Base-by-base conservation (phyloP, 345 rosid genomes). In the Linum trigynum region DNA sequence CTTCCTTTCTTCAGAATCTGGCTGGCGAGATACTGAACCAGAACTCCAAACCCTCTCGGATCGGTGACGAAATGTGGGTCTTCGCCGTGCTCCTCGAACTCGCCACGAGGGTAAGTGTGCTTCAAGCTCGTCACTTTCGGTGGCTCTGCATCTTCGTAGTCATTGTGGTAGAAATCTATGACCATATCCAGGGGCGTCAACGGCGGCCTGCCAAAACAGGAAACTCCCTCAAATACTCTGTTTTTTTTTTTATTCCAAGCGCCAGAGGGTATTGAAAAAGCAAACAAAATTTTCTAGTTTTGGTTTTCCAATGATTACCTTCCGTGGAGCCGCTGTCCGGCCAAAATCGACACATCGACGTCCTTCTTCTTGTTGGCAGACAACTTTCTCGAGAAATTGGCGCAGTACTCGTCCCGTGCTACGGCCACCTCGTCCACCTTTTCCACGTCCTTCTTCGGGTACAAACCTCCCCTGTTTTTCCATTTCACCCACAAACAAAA, bases 111-210 rank as follows among this genome's bases (percentile, higher is more conserved):
- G 2, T 57, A 59, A 7, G 78, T 70, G 68, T 67, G 63, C 61
- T 65, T 75, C 70, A 79, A 62, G 56, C 82, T 70, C 57, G 79
- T 67, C 17, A 64, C 39, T 43, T 63, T 72, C 16, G 77, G 78
- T 35, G 82, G 77, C 58, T 78, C 79, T 50, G 66, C 74, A 50
- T 69, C 70, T 61, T 79, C 73, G 48, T 55, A 79, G 39, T 72
- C 77, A 48, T 72, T 59, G 61, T 69, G 55, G 40, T 39, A 78
- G 72, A 55, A 78, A 53, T 74, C 82, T n/a, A 78, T 43, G 38
- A 72, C 79, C 79, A 69, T 69, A 45, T 78, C 82, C 7, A 78
- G 77, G 38, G 82, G 82, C 7, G 63, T 69, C 56, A 60, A 65
- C 0, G 82, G 74, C 15, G 57, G 72, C 38, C 79, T 75, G 61